phyloP scores from a whole-genome alignment of 116 monocot genomes.

The Iris pallida region DNA sequence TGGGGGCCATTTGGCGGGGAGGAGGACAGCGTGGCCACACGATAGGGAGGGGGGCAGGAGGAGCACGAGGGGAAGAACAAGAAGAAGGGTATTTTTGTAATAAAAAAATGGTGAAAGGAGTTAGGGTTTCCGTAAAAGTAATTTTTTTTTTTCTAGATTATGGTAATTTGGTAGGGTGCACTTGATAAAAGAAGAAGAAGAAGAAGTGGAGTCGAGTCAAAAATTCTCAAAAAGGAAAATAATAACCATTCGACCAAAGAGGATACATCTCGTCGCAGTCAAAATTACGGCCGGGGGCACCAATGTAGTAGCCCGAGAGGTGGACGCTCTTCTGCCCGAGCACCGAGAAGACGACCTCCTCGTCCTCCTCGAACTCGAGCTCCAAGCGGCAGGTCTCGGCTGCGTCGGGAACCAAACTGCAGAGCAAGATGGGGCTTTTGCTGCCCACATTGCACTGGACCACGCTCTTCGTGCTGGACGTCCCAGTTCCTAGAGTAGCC shows the following conservation, averaged over 20 bases:
- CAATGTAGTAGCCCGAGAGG: constrained; percentile 63
- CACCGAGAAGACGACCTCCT: constrained; percentile 76
- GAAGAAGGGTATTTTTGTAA: no score
- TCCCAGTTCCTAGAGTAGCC: constrained; percentile 68
- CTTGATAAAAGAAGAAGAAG: no score
- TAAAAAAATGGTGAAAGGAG: no score
- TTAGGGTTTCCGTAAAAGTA: no score
- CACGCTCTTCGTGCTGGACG: constrained; percentile 25
- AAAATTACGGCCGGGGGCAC: background rate
- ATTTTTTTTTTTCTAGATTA: no score
- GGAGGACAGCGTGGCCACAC: no score
- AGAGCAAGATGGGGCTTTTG: constrained; percentile 58
- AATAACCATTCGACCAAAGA: constrained; percentile 6
- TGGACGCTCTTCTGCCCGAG: constrained; percentile 73
- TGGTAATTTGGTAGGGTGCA: no score
- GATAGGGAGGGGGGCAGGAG: no score
- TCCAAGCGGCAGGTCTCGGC: constrained; percentile 66
- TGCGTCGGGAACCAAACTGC: constrained; percentile 48
- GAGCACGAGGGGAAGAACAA: no score
- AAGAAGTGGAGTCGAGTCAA: no score
- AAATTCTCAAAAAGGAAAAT: background rate
- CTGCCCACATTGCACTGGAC: constrained; percentile 77
- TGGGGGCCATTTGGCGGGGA: no score
- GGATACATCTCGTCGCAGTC: constrained; percentile 60
- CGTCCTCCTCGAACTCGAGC: constrained; percentile 89